Percentiles rank a stretch among this genome's conserved stretches.
Conservation (phyloP, 768 basidiomycete genomes). For the Rickenella mellea region DNA sequence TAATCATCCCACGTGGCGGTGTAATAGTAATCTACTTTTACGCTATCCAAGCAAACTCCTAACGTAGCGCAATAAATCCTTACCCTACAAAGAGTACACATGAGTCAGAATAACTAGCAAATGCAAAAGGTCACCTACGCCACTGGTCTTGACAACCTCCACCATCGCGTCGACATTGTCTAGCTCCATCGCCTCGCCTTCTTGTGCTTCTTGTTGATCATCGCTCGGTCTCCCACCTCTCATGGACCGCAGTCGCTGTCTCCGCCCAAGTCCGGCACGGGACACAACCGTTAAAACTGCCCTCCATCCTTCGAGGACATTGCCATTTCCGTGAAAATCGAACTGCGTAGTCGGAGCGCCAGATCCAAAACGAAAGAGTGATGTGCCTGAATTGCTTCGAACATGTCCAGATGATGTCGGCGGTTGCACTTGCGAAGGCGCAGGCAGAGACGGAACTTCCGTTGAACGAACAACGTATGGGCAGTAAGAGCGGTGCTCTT, state of each 20-base stretch:
- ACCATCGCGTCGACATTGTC: slow-evolving; percentile 66
- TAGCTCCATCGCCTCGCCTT: slow-evolving; percentile 19
- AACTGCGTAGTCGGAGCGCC: slow-evolving; percentile 14
- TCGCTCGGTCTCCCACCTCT: slow-evolving; percentile 8
- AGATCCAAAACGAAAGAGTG: slow-evolving; percentile 21
- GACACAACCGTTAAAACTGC: slow-evolving; percentile 63
- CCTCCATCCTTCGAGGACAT: slow-evolving; percentile 65
- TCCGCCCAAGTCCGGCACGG: slow-evolving; percentile 55
- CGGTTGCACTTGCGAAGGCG: slow-evolving; percentile 7
- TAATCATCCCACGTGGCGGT: too few relatives aligned
- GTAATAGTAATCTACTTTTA: background rate
- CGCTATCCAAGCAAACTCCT: slow-evolving; percentile 45
- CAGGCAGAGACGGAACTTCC: slow-evolving; percentile 45
- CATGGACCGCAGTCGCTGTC: slow-evolving; percentile 27
- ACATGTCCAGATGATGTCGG: slow-evolving; percentile 18
- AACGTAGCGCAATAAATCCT: slow-evolving; percentile 65
- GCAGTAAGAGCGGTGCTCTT: slow-evolving; percentile 79
- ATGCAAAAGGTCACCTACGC: slow-evolving; percentile 37
- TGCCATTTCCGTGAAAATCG: slow-evolving; percentile 5
- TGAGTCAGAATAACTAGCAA: slow-evolving; percentile 3
- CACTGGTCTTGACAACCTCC: slow-evolving; percentile 61
- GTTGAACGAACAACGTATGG: slow-evolving; percentile 76
- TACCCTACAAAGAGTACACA: slow-evolving; percentile 35
- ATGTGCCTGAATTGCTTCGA: slow-evolving; percentile 14
- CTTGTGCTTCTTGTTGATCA: slow-evolving; percentile 25